Conservation (phyloP, 1,139 yeast species). For the Suhomyces kunorum region DNA sequence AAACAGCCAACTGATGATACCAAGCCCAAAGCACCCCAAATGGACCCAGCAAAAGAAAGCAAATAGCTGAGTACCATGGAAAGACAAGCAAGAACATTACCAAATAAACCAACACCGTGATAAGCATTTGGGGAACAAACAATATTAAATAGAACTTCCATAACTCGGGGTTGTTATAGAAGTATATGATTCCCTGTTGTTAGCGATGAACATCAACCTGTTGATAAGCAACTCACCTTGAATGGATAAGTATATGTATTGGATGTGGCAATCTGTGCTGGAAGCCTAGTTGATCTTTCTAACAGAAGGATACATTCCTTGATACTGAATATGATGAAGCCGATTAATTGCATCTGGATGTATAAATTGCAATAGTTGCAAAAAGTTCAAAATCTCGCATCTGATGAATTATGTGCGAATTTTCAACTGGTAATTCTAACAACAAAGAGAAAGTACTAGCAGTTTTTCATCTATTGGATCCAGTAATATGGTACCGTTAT, state of each 20-base stretch:
- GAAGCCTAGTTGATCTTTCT: slow-evolving; percentile 11
- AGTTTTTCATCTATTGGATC: too few species aligned
- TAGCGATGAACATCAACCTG: slow-evolving; percentile 2
- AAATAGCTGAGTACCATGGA: slow-evolving; percentile 50
- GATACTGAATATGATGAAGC: neutral
- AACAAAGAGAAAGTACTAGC: too few species aligned
- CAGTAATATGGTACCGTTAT: too few species aligned
- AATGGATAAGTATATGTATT: slow-evolving; percentile 32
- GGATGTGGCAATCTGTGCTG: slow-evolving; percentile 21
- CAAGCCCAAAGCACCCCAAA: slow-evolving; percentile 57
- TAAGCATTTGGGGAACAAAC: slow-evolving; percentile 47
- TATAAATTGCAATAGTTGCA: neutral
- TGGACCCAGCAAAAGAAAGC: slow-evolving; percentile 55
- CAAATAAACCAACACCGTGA: slow-evolving; percentile 45
- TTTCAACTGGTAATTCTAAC: too few species aligned
- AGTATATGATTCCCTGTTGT: slow-evolving; percentile 49
- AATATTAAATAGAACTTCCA: slow-evolving; percentile 55
- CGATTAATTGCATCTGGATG: neutral
- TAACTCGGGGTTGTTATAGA: slow-evolving; percentile 43
- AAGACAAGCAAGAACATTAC: slow-evolving; percentile 41
- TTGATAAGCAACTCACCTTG: slow-evolving; percentile 21
- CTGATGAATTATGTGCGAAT: neutral
- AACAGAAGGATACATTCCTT: neutral
- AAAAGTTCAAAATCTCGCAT: neutral
- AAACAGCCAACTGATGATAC: slow-evolving; percentile 53